Evolutionary conservation across 1,284 basidiomycete genomes (phyloP).

Genomic region (Ganoderma lucidum): DNA sequence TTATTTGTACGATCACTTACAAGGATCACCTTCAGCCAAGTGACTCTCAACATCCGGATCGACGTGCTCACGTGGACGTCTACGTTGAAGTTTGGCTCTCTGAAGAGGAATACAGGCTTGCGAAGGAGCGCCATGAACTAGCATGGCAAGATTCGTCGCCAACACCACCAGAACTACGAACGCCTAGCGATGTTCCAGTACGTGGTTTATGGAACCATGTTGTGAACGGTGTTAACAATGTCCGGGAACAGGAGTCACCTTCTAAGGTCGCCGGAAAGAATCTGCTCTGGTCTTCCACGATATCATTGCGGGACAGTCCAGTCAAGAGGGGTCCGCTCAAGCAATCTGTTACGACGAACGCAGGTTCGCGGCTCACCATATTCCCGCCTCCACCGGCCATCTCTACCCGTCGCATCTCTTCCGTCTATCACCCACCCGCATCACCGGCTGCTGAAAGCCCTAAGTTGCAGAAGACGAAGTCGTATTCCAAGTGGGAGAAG

Average conservation of each 20-base stretch:
- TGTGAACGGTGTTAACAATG: background rate
- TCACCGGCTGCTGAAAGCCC: slow-evolving; percentile 57
- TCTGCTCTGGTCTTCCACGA: slow-evolving; percentile 54
- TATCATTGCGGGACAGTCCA: slow-evolving; percentile 40
- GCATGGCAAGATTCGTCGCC: slow-evolving; percentile 66
- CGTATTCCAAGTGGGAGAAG: slow-evolving; percentile 83
- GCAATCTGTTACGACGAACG: slow-evolving; percentile 54
- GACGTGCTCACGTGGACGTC: slow-evolving; percentile 67
- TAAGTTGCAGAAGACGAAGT: slow-evolving; percentile 54
- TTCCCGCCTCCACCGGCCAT: slow-evolving; percentile 43
- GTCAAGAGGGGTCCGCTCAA: slow-evolving; percentile 47
- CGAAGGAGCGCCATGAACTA: slow-evolving; percentile 65
- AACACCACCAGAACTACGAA: slow-evolving; percentile 48
- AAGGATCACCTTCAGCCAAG: slow-evolving; percentile 57
- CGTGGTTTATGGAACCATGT: slow-evolving; percentile 6
- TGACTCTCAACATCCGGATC: slow-evolving; percentile 81
- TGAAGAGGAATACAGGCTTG: slow-evolving; percentile 73
- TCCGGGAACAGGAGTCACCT: slow-evolving; percentile 41
- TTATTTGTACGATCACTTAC: slow-evolving; percentile 3
- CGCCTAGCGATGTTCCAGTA: slow-evolving; percentile 44
- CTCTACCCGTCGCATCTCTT: slow-evolving; percentile 48
- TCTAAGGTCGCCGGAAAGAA: slow-evolving; percentile 50
- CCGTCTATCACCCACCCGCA: slow-evolving; percentile 41
- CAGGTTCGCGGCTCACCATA: slow-evolving; percentile 48
- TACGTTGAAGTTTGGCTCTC: slow-evolving; percentile 80